A percentile compares a stretch with the other conserved stretches of the same genome.
Conservation (phyloP, 2,329 filamentous ascomycete genomes). For the Colletotrichum musae region DNA sequence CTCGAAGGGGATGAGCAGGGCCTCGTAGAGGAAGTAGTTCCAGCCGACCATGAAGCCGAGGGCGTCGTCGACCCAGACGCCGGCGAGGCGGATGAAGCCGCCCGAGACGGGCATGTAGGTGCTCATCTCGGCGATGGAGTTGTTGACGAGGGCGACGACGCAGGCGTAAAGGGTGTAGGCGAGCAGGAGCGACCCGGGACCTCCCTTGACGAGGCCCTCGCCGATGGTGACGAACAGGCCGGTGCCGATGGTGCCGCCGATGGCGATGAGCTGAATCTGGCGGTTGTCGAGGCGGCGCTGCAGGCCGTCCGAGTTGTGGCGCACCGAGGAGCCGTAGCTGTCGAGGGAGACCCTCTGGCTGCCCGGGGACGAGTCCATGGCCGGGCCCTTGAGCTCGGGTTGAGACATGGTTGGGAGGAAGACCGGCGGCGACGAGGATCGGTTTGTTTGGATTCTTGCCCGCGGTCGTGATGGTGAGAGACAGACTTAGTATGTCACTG, state of each 20-base stretch:
- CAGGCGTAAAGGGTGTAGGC: slow-evolving; percentile 40
- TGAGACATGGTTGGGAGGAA: slow-evolving; percentile 16
- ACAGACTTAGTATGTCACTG: slow-evolving; percentile 20
- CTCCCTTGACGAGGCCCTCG: slow-evolving; percentile 47
- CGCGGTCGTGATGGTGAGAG: slow-evolving; percentile 11
- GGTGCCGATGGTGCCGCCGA: slow-evolving; percentile 64
- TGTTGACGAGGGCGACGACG: slow-evolving; percentile 60
- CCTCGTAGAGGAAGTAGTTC: slow-evolving; percentile 72
- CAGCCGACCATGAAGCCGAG: slow-evolving; percentile 70
- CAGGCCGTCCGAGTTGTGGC: slow-evolving; percentile 45
- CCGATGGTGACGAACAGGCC: slow-evolving; percentile 65
- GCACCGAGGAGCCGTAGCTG: slow-evolving; percentile 40
- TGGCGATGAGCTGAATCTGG: slow-evolving; percentile 63
- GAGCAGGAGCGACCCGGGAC: slow-evolving; percentile 37
- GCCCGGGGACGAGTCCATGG: slow-evolving; percentile 10
- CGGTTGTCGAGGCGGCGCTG: slow-evolving; percentile 52
- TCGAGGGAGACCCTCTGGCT: slow-evolving; percentile 29
- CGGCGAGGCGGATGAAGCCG: slow-evolving; percentile 34
- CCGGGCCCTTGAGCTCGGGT: slow-evolving; percentile 34
- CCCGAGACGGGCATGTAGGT: slow-evolving; percentile 52
- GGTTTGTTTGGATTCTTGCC: no score
- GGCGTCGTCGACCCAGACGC: slow-evolving; percentile 67
- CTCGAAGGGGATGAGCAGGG: slow-evolving; percentile 56
- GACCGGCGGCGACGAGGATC: not conserved
- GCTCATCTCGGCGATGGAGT: slow-evolving; percentile 43